Conservation (phyloP, 1,284 basidiomycete genomes). For the Cutaneotrichosporon daszewskae region DNA sequence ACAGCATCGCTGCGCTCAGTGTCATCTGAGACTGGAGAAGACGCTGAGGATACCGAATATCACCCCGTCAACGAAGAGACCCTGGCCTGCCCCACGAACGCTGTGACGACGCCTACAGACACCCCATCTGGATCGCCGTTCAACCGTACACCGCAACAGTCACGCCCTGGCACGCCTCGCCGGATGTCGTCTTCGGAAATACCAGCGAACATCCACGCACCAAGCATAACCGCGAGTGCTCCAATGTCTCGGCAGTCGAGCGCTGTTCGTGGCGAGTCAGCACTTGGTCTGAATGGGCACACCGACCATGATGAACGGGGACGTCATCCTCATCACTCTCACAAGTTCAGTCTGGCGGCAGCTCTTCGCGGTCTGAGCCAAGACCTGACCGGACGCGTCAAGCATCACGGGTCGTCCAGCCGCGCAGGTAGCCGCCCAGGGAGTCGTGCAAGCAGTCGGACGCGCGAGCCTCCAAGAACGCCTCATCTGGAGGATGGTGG, state of each 20-base stretch:
- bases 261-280: no score
- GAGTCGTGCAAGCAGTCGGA: conserved; percentile 9
- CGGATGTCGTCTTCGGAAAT: no score
- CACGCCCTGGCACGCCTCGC: no score
- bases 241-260: no score
- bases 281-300: no score
- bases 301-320: conserved; percentile 25
- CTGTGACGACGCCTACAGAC: conserved; percentile 1
- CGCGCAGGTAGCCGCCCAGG: conserved; percentile 11
- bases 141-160: no score
- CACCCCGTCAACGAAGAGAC: conserved; percentile 11
- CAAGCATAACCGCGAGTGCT: no score
- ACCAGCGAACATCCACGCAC: no score
- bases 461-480: conserved; percentile 9
- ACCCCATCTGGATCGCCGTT: no score
- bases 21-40: not conserved
- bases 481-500: conserved; percentile 6
- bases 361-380: conserved; percentile 45
- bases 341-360: conserved; percentile 43
- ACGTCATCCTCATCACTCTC: conserved; percentile 14
- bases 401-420: conserved; percentile 19
- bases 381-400: conserved; percentile 40
- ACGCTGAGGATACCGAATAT: conserved; percentile 2
- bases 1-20: conserved; percentile 3
- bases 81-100: conserved; percentile 3